Base-by-base conservation (phyloP, 768 basidiomycete species). In the Cubamyces sp. region DNA sequence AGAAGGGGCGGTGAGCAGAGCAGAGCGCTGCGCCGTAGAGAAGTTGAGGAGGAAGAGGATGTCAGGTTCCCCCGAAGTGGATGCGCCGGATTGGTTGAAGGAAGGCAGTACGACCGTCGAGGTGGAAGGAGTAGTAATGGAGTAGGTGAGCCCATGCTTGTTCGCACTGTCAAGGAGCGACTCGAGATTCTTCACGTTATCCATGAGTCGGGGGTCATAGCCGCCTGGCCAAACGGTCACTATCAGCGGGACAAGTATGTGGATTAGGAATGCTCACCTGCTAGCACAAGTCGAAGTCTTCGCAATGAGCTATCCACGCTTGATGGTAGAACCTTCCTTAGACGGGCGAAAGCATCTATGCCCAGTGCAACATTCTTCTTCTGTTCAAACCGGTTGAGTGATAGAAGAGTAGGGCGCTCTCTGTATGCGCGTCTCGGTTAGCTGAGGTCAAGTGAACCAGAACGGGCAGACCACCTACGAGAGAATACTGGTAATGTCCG, bases 21-120 rank as follows among this genome's bases (percentile, higher is more conserved):
- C 87, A 0, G 91, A 86, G 30, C 96, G 90, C 71, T 98, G 96
- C 0, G 78, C 67, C 6, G 88, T 90, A 1, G 91, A 88, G 74
- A 97, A 95, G 76, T 97, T 98, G 64, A 95, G 84, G n/a, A 98
- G 80, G 76, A 99, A 92, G 26, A 94, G 76, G 39, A 98, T 78
- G 64, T 92, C 84, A 0, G 90, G 84, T 4, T 49, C 23, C 5
- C 5, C 25, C 40, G 15, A 16, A 3, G 6, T 28, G 48, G 78
- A 72, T 14, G 64, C 40, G 0, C 73, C 66, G 14, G 77, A 75
- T 16, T 68, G 74, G 45, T 77, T 75, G 64, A 81, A 75, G 14
- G 78, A 76, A 2, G 86, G 84, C 5, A 79, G 67, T 18, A 66
- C 49, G 3, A 68, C 60, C 46, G 74, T 74, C 40, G 82, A 79